Evolutionary conservation across 306 rosid species (phyloP).

Genomic region (Cucumis melo): DNA sequence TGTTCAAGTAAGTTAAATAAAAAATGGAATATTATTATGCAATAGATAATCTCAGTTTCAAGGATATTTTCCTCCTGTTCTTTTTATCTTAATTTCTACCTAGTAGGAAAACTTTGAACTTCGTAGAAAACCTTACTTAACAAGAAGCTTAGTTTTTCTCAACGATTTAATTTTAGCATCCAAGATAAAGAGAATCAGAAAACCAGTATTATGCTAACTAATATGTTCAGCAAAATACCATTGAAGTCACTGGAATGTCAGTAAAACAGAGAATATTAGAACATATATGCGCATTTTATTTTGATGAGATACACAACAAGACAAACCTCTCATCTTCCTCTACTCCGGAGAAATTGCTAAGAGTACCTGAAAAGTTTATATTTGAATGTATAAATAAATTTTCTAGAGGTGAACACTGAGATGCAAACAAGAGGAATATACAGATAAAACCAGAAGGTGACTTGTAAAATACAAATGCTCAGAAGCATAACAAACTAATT

Average conservation of each 20-base stretch:
- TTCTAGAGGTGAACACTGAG: constrained; percentile 18
- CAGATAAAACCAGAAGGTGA: not conserved
- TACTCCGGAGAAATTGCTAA: constrained; percentile 27
- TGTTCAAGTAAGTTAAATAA: constrained; percentile 12
- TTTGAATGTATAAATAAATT: constrained; percentile 42
- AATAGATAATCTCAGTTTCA: not conserved
- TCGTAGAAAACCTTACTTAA: not conserved
- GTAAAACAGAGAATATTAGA: not conserved
- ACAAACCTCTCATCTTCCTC: constrained; percentile 49
- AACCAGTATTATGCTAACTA: not conserved
- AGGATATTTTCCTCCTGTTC: not conserved
- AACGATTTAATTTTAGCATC: not conserved
- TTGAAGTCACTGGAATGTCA: not conserved
- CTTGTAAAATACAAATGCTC: not conserved
- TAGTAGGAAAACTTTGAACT: not conserved
- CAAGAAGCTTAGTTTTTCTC: not conserved
- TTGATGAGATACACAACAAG: not conserved
- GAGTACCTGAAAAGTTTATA: constrained; percentile 21
- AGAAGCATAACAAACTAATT: not conserved
- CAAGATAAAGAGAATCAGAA: not conserved
- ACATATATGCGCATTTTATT: not conserved
- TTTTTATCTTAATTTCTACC: not conserved
- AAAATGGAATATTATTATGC: not conserved
- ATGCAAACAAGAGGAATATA: not conserved
- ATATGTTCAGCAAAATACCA: not conserved